Evolutionary conservation across 2,329 filamentous ascomycete species (phyloP).

Genomic region (Penicillium sp.): DNA sequence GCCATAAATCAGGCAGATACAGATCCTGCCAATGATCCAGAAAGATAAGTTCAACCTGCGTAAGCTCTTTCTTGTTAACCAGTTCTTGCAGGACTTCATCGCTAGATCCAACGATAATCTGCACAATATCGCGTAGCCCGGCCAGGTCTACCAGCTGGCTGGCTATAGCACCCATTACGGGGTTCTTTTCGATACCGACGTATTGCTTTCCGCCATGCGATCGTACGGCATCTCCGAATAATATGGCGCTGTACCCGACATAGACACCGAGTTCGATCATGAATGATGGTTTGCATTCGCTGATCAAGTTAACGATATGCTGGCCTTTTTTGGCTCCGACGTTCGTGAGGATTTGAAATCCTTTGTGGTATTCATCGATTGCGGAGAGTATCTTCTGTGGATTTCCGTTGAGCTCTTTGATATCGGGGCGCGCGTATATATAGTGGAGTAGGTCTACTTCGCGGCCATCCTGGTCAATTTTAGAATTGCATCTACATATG

Average conservation of each 20-base stretch:
- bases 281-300: conserved; percentile 59
- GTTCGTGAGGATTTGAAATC: conserved; percentile 74
- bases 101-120: conserved; percentile 67
- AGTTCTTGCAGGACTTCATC: conserved; percentile 63
- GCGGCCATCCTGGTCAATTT: conserved; percentile 58
- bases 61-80: conserved; percentile 50
- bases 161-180: conserved; percentile 69
- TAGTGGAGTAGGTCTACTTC: conserved; percentile 71
- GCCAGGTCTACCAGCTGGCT: conserved; percentile 66
- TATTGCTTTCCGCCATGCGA: conserved; percentile 62
- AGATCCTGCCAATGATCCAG: conserved; percentile 75
- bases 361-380: conserved; percentile 68
- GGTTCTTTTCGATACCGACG: conserved; percentile 68
- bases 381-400: conserved; percentile 62
- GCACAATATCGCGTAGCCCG: conserved; percentile 65
- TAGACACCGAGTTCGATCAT: conserved; percentile 79
- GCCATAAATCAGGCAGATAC: conserved; percentile 70
- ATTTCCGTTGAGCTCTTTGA: conserved; percentile 63
- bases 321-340: conserved; percentile 71
- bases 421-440: conserved; percentile 59
- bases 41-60: conserved; percentile 68
- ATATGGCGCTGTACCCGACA: conserved; percentile 75
- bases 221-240: conserved; percentile 66
- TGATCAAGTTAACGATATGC: conserved; percentile 67
- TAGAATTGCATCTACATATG: background rate